Evolutionary conservation across 2,329 filamentous ascomycete species (phyloP).

Genomic region (Microdochium nivale): DNA sequence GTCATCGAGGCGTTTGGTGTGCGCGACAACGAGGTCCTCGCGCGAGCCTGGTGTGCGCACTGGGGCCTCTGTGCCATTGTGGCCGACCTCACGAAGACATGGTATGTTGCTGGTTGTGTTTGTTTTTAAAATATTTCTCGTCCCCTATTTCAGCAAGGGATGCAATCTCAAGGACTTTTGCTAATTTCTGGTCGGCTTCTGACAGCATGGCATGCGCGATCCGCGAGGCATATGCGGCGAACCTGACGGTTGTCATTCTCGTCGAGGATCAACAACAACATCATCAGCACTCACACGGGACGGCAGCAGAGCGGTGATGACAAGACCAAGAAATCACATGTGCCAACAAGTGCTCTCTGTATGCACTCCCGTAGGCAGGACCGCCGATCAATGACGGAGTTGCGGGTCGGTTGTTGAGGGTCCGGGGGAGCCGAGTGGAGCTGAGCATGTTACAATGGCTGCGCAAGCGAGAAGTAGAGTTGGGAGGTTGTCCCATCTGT

Average conservation of each 20-base stretch:
- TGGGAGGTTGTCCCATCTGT: not conserved
- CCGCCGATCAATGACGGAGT: not conserved
- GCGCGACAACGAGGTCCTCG: conserved; percentile 67
- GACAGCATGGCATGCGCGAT: conserved; percentile 63
- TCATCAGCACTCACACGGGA: no score
- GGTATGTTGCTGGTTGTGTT: conserved; percentile 44
- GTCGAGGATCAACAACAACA: conserved; percentile 45
- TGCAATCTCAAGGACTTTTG: not conserved
- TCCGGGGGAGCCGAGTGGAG: not conserved
- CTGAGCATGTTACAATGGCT: not conserved
- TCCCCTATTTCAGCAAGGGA: no score
- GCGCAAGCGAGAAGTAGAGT: not conserved
- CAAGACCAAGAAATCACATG: not conserved
- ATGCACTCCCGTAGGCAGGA: not conserved
- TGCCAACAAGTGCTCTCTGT: no score
- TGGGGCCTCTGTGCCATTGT: conserved; percentile 66
- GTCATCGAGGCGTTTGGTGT: conserved; percentile 67
- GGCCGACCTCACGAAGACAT: conserved; percentile 60
- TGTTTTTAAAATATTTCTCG: no score
- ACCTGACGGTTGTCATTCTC: conserved; percentile 63
- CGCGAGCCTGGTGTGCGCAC: conserved; percentile 68
- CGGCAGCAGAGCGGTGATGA: not conserved
- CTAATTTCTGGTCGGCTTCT: conserved; percentile 7
- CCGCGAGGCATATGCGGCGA: conserved; percentile 66
- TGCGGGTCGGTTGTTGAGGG: not conserved